Conservation (phyloP, 2,329 filamentous ascomycete genomes). For the Aureobasidium sp. region DNA sequence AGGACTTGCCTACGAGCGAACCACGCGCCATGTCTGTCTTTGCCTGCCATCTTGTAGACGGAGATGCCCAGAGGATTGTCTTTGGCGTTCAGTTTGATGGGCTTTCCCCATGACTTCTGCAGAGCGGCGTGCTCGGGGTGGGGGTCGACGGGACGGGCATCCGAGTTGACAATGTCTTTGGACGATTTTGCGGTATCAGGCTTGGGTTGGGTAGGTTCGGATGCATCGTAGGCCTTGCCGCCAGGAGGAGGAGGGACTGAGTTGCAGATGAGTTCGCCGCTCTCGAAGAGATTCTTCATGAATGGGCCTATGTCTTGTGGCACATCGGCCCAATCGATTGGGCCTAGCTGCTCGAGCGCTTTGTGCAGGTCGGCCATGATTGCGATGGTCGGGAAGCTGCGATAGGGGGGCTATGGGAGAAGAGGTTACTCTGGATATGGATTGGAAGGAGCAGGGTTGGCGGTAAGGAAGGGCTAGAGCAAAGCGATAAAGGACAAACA, state of each 20-base stretch:
- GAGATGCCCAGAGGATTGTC: constrained; percentile 70
- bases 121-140: constrained; percentile 51
- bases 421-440: not conserved
- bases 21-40: constrained; percentile 82
- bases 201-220: constrained; percentile 51
- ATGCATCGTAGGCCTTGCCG: constrained; percentile 37
- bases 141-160: constrained; percentile 43
- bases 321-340: constrained; percentile 39
- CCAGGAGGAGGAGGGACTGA: constrained; percentile 59
- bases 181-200: constrained; percentile 45
- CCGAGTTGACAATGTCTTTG: constrained; percentile 47
- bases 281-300: constrained; percentile 35
- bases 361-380: constrained; percentile 38
- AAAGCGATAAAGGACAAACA: not conserved
- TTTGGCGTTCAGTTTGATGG: constrained; percentile 61
- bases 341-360: constrained; percentile 38
- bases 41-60: constrained; percentile 71
- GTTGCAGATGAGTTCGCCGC: constrained; percentile 65
- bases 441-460: not conserved
- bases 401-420: not conserved
- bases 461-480: not conserved
- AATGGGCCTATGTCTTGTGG: constrained; percentile 37
- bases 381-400: not conserved
- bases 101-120: constrained; percentile 80
- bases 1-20: constrained; percentile 82